Evolutionary conservation across 345 rosid species (phyloP).

Genomic region (Punica granatum): DNA sequence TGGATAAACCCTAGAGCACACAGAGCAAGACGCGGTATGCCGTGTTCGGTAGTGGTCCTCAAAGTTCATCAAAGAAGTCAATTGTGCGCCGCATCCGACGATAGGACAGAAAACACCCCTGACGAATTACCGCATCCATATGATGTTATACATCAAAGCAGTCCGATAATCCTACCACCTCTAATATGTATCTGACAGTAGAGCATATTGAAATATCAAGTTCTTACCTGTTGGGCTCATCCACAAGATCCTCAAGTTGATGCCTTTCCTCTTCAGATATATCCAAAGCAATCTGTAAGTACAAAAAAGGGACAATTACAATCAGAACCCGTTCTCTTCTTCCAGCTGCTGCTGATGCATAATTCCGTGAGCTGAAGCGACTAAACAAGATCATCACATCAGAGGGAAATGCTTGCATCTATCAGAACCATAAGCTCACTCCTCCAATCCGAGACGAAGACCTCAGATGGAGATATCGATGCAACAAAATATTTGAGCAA

Average conservation of each 20-base stretch:
- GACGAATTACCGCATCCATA: constrained; percentile 14
- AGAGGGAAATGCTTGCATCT: not conserved
- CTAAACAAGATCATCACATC: not conserved
- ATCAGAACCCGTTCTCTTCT: not conserved
- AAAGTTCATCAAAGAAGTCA: constrained; percentile 62
- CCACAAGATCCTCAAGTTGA: constrained; percentile 38
- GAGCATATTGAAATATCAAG: not conserved
- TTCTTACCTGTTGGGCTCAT: constrained; percentile 50
- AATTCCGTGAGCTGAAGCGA: not conserved
- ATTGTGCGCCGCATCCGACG: constrained; percentile 60
- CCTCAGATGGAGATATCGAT: not conserved
- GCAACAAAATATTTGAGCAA: not conserved
- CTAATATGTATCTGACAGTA: not conserved
- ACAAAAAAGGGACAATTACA: not conserved
- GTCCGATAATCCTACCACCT: not conserved
- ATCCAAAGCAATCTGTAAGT: constrained; percentile 68
- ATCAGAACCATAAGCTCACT: not conserved
- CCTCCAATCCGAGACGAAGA: not conserved
- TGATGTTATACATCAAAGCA: not conserved
- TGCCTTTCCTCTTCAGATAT: constrained; percentile 58
- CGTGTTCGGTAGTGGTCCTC: constrained; percentile 86
- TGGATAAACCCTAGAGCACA: constrained; percentile 81
- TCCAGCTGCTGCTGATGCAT: not conserved
- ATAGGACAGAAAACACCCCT: constrained; percentile 78
- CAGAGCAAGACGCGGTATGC: constrained; percentile 88